Percentiles rank a stretch among this genome's conserved stretches.
These are phyloP conservation scores for Exophiala bonariae DNA, from an alignment of 2,329 filamentous ascomycete species.

Conservation along the genomic window DNA sequence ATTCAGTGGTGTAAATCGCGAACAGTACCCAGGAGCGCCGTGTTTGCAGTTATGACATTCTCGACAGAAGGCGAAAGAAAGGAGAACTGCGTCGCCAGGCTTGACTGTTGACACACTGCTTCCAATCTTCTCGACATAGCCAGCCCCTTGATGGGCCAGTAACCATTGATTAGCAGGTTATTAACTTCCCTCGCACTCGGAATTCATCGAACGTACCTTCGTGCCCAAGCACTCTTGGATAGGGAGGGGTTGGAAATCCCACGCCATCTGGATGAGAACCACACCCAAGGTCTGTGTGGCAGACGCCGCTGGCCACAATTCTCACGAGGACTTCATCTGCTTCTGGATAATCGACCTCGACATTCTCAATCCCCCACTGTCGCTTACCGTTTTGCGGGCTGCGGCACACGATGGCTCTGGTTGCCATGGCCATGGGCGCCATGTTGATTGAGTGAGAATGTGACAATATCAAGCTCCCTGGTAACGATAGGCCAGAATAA, in stretches of 20 bases:
- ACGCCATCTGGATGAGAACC: no score
- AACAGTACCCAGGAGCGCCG: slow-evolving; percentile 50
- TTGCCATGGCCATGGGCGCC: no score
- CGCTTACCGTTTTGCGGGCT: no score
- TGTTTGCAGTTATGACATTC: slow-evolving; percentile 48
- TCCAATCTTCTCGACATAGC: slow-evolving; percentile 7
- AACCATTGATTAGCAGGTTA: not conserved
- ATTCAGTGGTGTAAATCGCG: slow-evolving; percentile 49
- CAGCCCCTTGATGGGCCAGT: slow-evolving; percentile 8
- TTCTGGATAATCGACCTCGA: no score
- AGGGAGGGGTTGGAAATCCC: no score
- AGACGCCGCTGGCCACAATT: slow-evolving; percentile 13
- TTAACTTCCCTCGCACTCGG: not conserved
- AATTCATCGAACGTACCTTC: slow-evolving; percentile 7
- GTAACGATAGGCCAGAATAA: no score
- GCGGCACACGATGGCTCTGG: no score
- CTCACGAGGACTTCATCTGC: slow-evolving; percentile 4
- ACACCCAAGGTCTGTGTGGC: slow-evolving; percentile 19
- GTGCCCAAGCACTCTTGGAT: slow-evolving; percentile 9
- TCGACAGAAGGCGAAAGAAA: slow-evolving; percentile 50
- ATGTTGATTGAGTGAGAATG: no score
- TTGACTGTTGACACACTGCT: not conserved
- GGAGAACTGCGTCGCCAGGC: slow-evolving; percentile 31
- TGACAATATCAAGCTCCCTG: no score
- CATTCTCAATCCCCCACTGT: no score